Base-by-base conservation (phyloP, 257 asterid genomes). In the Solanum lycopersicoides region DNA sequence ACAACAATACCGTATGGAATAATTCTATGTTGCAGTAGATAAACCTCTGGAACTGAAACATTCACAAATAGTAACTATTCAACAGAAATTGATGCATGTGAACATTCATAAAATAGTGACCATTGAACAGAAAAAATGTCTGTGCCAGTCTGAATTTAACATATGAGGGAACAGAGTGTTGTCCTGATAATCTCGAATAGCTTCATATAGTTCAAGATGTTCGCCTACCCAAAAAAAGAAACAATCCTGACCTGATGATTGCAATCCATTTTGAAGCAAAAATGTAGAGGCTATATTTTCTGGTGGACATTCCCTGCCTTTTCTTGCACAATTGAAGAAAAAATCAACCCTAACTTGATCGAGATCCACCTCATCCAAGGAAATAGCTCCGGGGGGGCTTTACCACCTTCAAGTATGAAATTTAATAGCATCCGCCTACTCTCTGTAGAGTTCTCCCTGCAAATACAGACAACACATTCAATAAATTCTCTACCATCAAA, bases 291-390 rank as follows among this genome's bases (percentile, higher is more conserved):
- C 42, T 53, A 63, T 68, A 60, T 30, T 12, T 34, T 21, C 21
- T 75, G 44, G 14, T 18, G 7, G 77, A 74, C 15, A 73, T 20
- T 28, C 66, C 89, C 12, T 89, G 95, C 99, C 99, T 95, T 95
- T 95, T 92, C 94, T 97, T 83, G 94, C 96, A 92, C 98, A 94
- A 79, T 89, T 95, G 88, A 97, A 95, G 86, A 95, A 96, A 92
- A 92, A 89, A 90, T 95, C 99, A 32, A 93, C 98, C 87, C 99
- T 95, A 86, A 97, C 97, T 93, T 95, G 99, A 92, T 96, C 99
- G 87, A 97, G 97, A 91, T 97, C 98, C 91, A 97, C 98, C 87
- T 97, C 99, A 89, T 97, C 98, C 90, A 97, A 93, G 13, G 99
- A 92, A 89, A 95, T 96, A 5, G 98, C 98, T 95, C 30, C 1